Base-by-base conservation (phyloP, 2,329 filamentous ascomycete species). In the Alternaria postmessia region DNA sequence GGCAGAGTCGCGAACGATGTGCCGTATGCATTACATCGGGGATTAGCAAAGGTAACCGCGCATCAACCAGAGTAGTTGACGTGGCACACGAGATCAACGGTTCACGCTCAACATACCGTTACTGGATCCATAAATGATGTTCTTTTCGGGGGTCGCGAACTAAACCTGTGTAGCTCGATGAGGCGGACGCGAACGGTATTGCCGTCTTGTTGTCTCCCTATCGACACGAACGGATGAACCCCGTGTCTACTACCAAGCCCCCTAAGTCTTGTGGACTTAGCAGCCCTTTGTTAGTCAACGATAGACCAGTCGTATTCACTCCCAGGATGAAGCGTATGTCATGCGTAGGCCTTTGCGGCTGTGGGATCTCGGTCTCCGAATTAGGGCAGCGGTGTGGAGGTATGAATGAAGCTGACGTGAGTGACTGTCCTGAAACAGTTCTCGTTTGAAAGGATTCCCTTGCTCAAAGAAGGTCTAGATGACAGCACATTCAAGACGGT, bases 401-500 rank as follows among this genome's bases (percentile, higher is more conserved):
- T 12, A 38, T 36, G 30, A 49, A 48, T 49, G 46, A 49, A 49
- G 46, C 46, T 49, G 46, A 49, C 46, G 32, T 36, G 46, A 38
- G 16, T 49, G 22, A 49, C 20, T 48, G 46, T 34, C 30, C 22
- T 20, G 16, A 24, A 49, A 38, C 20, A 49, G 20, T 20, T 11
- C 14, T 49, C 14, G 16, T 12, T 11, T n/a, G 20, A 49, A 38
- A 36, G 46, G 30, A 22, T 26, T 36, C 20, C 46, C 46, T 34
- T 49, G 46, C 18, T 22, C 30, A 49, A 44, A 14, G 22, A 48
- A 22, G 20, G 32, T 16, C 18, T 36, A 14, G 20, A 36, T 49
- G 30, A 20, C 30, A 30, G 32, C 30, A 48, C 9, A 11, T 48
- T 9, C 20, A 12, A 38, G 20, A 16, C 32, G 22, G 34, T 36